A percentile compares a stretch with the other conserved stretches of the same genome.
Evolutionary conservation across 108 stramenopile species (phyloP).

Genomic region (Skeletonema potamos): DNA sequence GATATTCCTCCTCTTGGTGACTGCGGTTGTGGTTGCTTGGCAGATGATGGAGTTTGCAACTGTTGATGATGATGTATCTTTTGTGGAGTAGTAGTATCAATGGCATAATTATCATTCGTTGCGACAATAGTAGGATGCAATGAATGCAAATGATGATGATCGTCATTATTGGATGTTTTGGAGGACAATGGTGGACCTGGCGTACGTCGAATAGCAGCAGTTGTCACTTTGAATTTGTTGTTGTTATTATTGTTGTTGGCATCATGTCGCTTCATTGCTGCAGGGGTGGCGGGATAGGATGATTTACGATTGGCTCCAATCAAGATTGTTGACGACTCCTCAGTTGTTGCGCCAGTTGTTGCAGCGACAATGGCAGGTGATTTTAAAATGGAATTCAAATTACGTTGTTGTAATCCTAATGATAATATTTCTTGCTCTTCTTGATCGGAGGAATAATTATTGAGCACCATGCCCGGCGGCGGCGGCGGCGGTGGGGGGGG

Average conservation of each 20-base stretch:
- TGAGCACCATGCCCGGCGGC: neutral
- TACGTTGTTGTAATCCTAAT: slow-evolving; percentile 2
- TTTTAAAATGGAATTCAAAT: neutral
- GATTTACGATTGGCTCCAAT: slow-evolving; percentile 32
- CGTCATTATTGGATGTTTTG: neutral
- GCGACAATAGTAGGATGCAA: neutral
- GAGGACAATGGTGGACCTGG: slow-evolving; percentile 10
- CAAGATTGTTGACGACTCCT: neutral
- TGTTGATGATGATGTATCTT: neutral
- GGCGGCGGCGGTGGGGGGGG: too few relatives aligned
- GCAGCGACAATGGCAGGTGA: neutral
- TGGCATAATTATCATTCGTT: neutral
- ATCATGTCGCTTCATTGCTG: neutral
- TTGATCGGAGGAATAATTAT: slow-evolving; percentile 5
- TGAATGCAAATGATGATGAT: neutral
- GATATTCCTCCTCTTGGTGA: too few relatives aligned
- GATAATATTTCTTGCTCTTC: slow-evolving; percentile 31
- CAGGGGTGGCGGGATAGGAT: slow-evolving; percentile 24
- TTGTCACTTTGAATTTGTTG: neutral
- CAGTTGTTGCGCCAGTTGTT: too few relatives aligned
- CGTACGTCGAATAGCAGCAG: slow-evolving; percentile 1
- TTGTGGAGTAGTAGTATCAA: neutral
- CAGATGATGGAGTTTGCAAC: neutral
- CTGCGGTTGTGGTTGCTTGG: neutral
- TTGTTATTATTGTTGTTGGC: neutral